These are phyloP conservation scores for Stylonectria norvegica DNA, from an alignment of 2,329 filamentous ascomycete genomes.

Conservation along the genomic window DNA sequence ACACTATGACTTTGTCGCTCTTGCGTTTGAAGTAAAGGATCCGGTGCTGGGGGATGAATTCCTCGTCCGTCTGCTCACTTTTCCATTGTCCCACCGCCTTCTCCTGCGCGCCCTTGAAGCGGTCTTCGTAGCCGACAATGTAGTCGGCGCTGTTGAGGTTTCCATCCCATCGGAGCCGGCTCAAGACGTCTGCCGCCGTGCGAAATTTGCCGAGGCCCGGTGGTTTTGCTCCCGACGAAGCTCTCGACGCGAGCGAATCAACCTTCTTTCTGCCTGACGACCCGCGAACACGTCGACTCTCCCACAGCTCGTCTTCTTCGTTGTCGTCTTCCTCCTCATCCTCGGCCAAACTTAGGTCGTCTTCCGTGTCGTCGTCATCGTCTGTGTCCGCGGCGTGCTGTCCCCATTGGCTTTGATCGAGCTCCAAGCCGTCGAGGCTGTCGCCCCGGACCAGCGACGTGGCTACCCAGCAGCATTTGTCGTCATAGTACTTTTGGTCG, in stretches of 20 bases:
- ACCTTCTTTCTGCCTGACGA: slow-evolving; percentile 8
- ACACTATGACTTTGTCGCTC: slow-evolving; percentile 50
- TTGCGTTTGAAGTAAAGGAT: slow-evolving; percentile 58
- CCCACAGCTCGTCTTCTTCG: slow-evolving; percentile 18
- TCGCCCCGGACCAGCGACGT: slow-evolving; percentile 36
- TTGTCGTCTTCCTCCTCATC: slow-evolving; percentile 33
- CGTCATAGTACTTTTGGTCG: slow-evolving; percentile 48
- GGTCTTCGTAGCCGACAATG: slow-evolving; percentile 59
- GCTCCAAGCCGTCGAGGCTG: slow-evolving; percentile 40
- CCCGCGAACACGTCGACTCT: slow-evolving; percentile 5
- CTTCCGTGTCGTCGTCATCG: slow-evolving; percentile 42
- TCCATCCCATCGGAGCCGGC: slow-evolving; percentile 58
- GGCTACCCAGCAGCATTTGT: slow-evolving; percentile 47
- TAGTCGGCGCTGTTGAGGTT: slow-evolving; percentile 50
- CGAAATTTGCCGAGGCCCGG: slow-evolving; percentile 47
- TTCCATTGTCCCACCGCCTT: slow-evolving; percentile 55
- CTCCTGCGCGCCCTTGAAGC: slow-evolving; percentile 54
- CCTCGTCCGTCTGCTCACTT: slow-evolving; percentile 59
- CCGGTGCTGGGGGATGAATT: slow-evolving; percentile 64
- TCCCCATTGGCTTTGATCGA: slow-evolving; percentile 50
- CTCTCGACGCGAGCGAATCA: slow-evolving; percentile 8
- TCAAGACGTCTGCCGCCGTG: slow-evolving; percentile 56
- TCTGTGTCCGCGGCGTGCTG: slow-evolving; percentile 25
- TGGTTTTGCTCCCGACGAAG: slow-evolving; percentile 23
- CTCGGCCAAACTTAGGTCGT: slow-evolving; percentile 41